A percentile compares a stretch with the other conserved stretches of the same genome.
phyloP scores from a whole-genome alignment of 2,329 filamentous ascomycete genomes.

The Zopfia rhizophila region DNA sequence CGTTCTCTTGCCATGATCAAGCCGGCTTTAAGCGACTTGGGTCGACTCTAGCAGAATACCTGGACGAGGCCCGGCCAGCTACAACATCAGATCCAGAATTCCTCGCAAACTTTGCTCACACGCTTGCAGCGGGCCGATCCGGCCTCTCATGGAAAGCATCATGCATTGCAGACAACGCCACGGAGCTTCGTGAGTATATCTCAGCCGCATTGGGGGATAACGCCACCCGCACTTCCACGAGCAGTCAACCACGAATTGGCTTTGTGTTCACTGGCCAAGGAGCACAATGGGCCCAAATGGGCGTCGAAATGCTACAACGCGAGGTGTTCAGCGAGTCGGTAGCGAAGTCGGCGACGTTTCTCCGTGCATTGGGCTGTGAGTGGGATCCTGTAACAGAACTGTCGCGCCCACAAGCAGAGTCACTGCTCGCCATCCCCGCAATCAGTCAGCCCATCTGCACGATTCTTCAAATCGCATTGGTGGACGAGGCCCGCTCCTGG shows the following conservation, averaged over 20 bases:
- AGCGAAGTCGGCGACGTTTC: slow-evolving; percentile 17
- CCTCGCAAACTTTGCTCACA: slow-evolving; percentile 13
- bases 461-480: slow-evolving; percentile 32
- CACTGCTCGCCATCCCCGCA: slow-evolving; percentile 1
- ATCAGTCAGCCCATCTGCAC: slow-evolving; percentile 34
- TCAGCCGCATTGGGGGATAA: slow-evolving; percentile 1
- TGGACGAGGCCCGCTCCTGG: slow-evolving; percentile 27
- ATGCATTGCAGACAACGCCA: slow-evolving; percentile 1
- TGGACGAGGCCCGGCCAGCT: too few relatives aligned
- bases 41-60: too few relatives aligned
- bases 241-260: slow-evolving; percentile 1
- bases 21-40: neutral
- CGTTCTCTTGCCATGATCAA: neutral
- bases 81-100: too few relatives aligned
- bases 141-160: slow-evolving; percentile 5
- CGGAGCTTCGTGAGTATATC: neutral
- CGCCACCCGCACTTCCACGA: slow-evolving; percentile 2
- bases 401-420: slow-evolving; percentile 1
- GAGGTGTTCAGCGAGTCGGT: slow-evolving; percentile 22
- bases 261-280: slow-evolving; percentile 48
- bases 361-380: slow-evolving; percentile 22
- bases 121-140: slow-evolving; percentile 1
- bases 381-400: slow-evolving; percentile 23
- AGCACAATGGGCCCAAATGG: slow-evolving; percentile 41
- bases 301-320: slow-evolving; percentile 28